phyloP scores from a whole-genome alignment of 257 asterid genomes.

The Verbena officinalis region DNA sequence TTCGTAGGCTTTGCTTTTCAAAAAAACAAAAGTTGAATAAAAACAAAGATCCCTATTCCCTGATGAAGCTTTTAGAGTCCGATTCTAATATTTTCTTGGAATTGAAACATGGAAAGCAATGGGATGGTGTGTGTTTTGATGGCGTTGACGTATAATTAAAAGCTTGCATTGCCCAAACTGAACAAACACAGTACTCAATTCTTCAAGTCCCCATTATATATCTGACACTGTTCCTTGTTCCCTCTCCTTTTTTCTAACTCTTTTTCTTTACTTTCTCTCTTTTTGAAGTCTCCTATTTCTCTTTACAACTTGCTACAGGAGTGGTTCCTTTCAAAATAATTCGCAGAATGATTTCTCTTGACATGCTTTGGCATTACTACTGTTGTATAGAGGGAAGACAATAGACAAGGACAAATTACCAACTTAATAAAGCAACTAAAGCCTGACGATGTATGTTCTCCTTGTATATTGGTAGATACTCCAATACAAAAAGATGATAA shows the following conservation, averaged over 20 bases:
- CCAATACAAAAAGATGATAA: too few relatives aligned
- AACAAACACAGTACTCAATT: slow-evolving; percentile 3
- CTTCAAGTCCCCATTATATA: not conserved
- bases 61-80: slow-evolving; percentile 30
- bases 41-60: not conserved
- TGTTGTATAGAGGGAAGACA: not conserved
- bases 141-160: slow-evolving; percentile 6
- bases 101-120: slow-evolving; percentile 26
- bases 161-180: slow-evolving; percentile 23
- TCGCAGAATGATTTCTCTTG: slow-evolving; percentile 2
- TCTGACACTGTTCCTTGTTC: slow-evolving; percentile 22
- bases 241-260: not conserved
- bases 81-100: slow-evolving; percentile 26
- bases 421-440: not conserved
- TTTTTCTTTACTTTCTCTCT: not conserved
- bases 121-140: not conserved
- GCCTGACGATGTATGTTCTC: too few relatives aligned
- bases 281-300: not conserved
- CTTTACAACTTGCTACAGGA: slow-evolving; percentile 2
- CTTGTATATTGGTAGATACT: too few relatives aligned
- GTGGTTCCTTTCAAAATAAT: slow-evolving; percentile 5
- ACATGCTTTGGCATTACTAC: not conserved
- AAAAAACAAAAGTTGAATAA: not conserved
- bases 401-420: not conserved
- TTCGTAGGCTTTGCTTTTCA: slow-evolving; percentile 24